Evolutionary conservation across 306 rosid species (phyloP), one percentile per base, ranked within the genome.

Genomic region (Cicer arietinum): DNA sequence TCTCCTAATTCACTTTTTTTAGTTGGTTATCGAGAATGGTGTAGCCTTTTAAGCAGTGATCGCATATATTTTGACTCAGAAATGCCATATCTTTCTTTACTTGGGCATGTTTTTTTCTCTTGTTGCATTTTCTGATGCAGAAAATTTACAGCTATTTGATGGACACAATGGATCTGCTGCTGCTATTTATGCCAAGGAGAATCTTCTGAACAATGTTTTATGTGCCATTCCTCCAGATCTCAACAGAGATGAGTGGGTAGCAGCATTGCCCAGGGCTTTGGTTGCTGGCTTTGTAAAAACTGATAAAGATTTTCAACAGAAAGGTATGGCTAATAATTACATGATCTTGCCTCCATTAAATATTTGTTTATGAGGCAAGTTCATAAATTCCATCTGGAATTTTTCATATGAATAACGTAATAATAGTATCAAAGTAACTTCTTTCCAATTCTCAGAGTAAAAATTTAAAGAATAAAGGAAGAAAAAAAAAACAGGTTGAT

Each of bases 141-240:
- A 81, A 41, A 79, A 84, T 71, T 79, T 85, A 78, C 98, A 95
- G 98, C 83, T 95, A 53, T 95, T 95, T 82, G 99, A 95, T 71
- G 99, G 99, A 79, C 99, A 95, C 87, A 95, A 95, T 67, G 99
- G 99, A 76, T 73, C 98, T 81, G 98, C 92, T 56, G 99, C 99
- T 45, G 99, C 99, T 46, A 86, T 92, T 73, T 95, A 90, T 84
- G 6, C 99, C 4, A 95, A 90, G 94, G 99, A 92, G 83, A 89
- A 88, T 88, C 96, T 95, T 65, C 88, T 92, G 20, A 92, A 82
- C 83, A 92, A 86, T 70, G 88, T 92, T 68, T 81, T 95, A 70
- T 73, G 83, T 10, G 98, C 98, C 7, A 82, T 95, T 76, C 98
- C 99, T 43, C 56, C 86, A 5, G 96, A 95, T 83, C 98, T 92